Base-by-base conservation (phyloP, 108 stramenopile genomes). In the Cyclotella sp. region DNA sequence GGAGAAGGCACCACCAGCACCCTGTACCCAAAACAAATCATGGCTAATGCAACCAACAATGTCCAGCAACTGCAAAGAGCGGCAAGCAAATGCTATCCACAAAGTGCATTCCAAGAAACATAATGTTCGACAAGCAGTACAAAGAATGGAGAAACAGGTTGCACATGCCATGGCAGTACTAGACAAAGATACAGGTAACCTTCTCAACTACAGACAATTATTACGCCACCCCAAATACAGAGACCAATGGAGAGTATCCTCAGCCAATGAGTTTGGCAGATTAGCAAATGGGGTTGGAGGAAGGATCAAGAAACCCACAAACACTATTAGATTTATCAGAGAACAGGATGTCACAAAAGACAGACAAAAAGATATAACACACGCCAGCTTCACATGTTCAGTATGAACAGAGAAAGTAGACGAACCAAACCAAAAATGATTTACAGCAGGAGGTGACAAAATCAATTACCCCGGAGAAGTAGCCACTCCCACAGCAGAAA, bases 401-500 rank as follows among this genome's bases (percentile, higher is more conserved):
- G 40, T 75, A 2, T 28, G 77, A 54, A 83, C 88, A 14, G 66
- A 78, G 51, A 84, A 85, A 30, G 80, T 27, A 11, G 69, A 82
- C 9, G n/a, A n/a, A n/a, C 73, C 70, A n/a, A 41, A 82, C 44
- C 80, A 83, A 0, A 64, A 65, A 44, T 65, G 82, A 9, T 61
- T 81, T n/a, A n/a, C n/a, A n/a, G n/a, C n/a, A n/a, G n/a, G n/a
- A n/a, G n/a, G n/a, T n/a, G n/a, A n/a, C n/a, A n/a, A n/a, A n/a
- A n/a, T n/a, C n/a, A n/a, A n/a, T n/a, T n/a, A n/a, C n/a, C n/a
- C n/a, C n/a, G n/a, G n/a, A n/a, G n/a, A n/a, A n/a, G n/a, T n/a
- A n/a, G n/a, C n/a, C n/a, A n/a, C n/a, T n/a, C n/a, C n/a, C 44
- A 85, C 82, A 11, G 78, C 55, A 15, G 84, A 84, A 0, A 78